Base-by-base conservation (phyloP, 2,329 filamentous ascomycete genomes). In the Ascochyta koolunga region DNA sequence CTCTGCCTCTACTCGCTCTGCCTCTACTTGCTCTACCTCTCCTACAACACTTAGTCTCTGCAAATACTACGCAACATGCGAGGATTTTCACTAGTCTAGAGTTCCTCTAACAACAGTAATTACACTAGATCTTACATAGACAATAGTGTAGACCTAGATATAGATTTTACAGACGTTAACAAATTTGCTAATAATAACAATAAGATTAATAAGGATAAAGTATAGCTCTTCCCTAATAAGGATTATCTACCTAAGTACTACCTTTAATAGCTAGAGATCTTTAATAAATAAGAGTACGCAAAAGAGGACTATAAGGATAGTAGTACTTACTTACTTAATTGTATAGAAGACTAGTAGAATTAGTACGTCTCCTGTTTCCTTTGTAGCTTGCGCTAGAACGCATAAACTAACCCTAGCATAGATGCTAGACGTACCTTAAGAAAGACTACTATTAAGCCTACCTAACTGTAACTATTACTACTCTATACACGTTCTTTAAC, bases 231-330 rank as follows among this genome's bases (percentile, higher is more conserved):
- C 13, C 5, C 36, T 33, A 50, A 54, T 13, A 25, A 65, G 29
- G 46, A 56, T 32, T 16, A 62, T 58, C 45, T 53, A 22, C 57
- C 55, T 47, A 35, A 58, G 41, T 53, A 67, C 51, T 66, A 67
- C 32, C 24, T 59, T 47, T 13, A 53, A 50, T 24, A 64, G 37
- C 44, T 56, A 13, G 33, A 62, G 18, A 27, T 24, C 10, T 60
- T 61, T 19, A 47, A 66, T 22, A 41, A 65, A 50, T 5, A 40
- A 44, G 49, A 65, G 50, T 58, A 61, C 29, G 33, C 38, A 5
- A 56, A 61, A 51, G 33, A 66, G 31, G 50, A 67, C 51, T 66
- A 67, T 31, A 55, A 51, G 33, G 40, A 65, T 15, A 58, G 59
- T n/a, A 66, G 31, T 54, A 61, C 56, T 51, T 35, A 37, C 40